Evolutionary conservation across 208 protist species (phyloP), one percentile per base, ranked within the genome.

Genomic region (Spongospora subterranea): DNA sequence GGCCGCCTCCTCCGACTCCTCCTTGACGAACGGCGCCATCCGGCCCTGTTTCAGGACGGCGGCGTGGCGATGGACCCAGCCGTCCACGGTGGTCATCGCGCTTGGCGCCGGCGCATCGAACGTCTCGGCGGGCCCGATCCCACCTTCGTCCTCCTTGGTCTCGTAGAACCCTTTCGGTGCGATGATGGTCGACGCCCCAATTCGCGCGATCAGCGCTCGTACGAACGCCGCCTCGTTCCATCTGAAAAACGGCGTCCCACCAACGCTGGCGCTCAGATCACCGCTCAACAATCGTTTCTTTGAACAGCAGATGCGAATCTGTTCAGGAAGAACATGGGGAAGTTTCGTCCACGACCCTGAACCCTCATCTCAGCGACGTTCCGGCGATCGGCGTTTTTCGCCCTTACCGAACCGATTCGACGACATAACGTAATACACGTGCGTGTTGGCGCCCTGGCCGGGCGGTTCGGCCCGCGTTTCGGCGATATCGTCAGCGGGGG

Each of bases 381-480:
- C n/a, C n/a, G n/a, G n/a, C n/a, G n/a, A n/a, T n/a, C n/a, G n/a
- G n/a, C n/a, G n/a, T n/a, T n/a, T n/a, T n/a, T 6, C 50, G 24
- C 6, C 50, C 50, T 24, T 60, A 60, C 50, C 50, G 50, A 29
- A 60, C 24, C 13, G 17, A 20, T 45, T 6, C n/a, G 71, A 45
- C 71, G 71, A 6, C 71, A 82, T 35, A 6, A 82, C 71, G 35
- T 43, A 82, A n/a, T 82, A 82, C 71, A 43, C 71, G 71, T 39
- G 35, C 71, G n/a, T n/a, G 71, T 82, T 82, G 35, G 71, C 71
- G 71, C 71, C 71, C n/a, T 82, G 71, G 13, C 71, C 71, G 71
- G 6, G 71, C 40, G 71, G 6, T 82, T 82, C 71, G 40, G 35
- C 71, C 35, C 71, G 71, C 17, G 71, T 43, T 43, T 35, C 71